Conservation (phyloP, 176 grass and related monocot genomes). For the Eragrostis nindensis region DNA sequence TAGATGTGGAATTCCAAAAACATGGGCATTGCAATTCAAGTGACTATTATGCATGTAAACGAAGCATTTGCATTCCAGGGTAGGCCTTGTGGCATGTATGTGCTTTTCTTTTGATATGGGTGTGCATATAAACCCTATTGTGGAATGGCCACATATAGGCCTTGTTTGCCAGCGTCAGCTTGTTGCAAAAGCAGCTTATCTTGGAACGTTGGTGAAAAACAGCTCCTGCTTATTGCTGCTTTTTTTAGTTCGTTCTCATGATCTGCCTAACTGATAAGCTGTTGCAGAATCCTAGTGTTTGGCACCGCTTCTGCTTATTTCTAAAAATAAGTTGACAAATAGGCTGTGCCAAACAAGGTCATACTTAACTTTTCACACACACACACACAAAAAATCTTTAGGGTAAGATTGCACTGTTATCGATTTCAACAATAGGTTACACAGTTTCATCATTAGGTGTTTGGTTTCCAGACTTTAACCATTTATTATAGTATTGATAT, state of each 20-base stretch:
- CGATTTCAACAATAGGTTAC: background rate
- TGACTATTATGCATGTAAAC: constrained; percentile 24
- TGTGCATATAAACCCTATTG: constrained; percentile 2
- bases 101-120: constrained; percentile 34
- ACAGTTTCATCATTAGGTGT: constrained; percentile 1
- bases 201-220: background rate
- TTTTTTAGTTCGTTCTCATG: background rate
- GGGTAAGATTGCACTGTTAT: background rate
- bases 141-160: background rate
- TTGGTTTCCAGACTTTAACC: background rate
- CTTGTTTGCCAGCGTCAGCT: background rate
- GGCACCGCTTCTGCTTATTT: background rate
- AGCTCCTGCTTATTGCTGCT: background rate
- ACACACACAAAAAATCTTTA: no score
- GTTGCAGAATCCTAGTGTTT: background rate
- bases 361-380: no score
- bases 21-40: background rate
- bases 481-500: background rate
- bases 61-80: background rate
- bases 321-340: background rate
- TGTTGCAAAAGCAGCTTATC: background rate
- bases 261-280: background rate
- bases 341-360: background rate
- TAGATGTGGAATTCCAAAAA: background rate
- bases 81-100: background rate